phyloP scores from a whole-genome alignment of 2,329 filamentous ascomycete species.

The Colletotrichum brevisporum region DNA sequence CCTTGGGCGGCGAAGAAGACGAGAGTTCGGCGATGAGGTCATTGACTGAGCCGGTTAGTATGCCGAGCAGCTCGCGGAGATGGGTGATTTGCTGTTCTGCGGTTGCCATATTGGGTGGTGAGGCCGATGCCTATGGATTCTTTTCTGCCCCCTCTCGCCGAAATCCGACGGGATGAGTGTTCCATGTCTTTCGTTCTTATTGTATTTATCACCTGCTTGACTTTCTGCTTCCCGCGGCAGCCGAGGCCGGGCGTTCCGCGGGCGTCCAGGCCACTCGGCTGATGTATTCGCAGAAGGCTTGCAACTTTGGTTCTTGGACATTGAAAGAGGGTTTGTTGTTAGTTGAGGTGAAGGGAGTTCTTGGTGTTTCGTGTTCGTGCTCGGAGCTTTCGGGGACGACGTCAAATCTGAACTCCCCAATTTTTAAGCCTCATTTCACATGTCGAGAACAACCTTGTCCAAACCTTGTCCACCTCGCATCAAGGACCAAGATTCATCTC shows the following conservation, averaged over 20 bases:
- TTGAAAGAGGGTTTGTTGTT: background rate
- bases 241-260: background rate
- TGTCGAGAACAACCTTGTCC: conserved; percentile 10
- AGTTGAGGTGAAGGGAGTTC: background rate
- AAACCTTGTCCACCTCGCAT: background rate
- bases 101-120: conserved; percentile 15
- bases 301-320: background rate
- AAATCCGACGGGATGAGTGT: too few relatives aligned
- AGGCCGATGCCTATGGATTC: background rate
- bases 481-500: background rate
- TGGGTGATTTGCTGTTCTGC: conserved; percentile 29
- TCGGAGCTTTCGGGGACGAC: background rate
- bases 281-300: background rate
- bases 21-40: conserved; percentile 30
- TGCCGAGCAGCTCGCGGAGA: conserved; percentile 19
- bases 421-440: conserved; percentile 13
- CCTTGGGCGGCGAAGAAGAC: conserved; percentile 2
- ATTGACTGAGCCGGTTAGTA: conserved; percentile 19
- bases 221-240: background rate
- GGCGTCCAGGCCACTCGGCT: background rate
- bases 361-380: background rate
- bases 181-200: background rate
- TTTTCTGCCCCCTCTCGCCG: background rate
- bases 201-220: background rate
- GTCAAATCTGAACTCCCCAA: background rate